Evolutionary conservation across 768 basidiomycete species (phyloP).

Genomic region (Arthromyces matolae): DNA sequence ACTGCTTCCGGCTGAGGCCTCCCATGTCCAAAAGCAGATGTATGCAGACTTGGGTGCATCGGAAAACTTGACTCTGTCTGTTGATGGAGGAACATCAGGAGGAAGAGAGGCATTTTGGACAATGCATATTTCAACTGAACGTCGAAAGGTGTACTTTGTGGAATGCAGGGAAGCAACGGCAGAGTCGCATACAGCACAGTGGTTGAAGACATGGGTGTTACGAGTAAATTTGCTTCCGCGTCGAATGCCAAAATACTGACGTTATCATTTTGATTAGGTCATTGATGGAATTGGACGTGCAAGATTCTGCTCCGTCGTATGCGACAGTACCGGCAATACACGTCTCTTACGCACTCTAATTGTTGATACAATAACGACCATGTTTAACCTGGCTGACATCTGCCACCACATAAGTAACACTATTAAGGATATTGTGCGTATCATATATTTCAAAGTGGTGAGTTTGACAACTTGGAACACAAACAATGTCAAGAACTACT

Average conservation of each 20-base stretch:
- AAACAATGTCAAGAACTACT: background rate
- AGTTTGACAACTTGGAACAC: background rate
- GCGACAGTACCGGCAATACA: background rate
- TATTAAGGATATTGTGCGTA: conserved; percentile 22
- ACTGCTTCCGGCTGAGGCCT: background rate
- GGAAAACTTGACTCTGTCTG: conserved; percentile 24
- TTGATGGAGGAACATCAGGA: conserved; percentile 27
- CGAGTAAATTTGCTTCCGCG: conserved; percentile 9
- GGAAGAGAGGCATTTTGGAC: conserved; percentile 25
- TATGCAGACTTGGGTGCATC: conserved; percentile 19
- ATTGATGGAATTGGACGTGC: background rate
- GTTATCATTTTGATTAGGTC: background rate
- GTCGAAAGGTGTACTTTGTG: conserved; percentile 23
- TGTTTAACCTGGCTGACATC: conserved; percentile 21
- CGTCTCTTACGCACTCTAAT: background rate
- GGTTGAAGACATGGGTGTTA: conserved; percentile 15
- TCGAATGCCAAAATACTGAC: conserved; percentile 1
- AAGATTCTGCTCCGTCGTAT: background rate
- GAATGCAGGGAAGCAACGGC: conserved; percentile 22
- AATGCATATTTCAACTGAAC: too few relatives aligned
- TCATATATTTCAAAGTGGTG: conserved; percentile 16
- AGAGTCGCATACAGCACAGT: conserved; percentile 24
- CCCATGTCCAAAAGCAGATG: background rate
- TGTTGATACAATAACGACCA: conserved; percentile 13
- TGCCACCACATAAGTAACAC: conserved; percentile 21